A percentile compares a stretch with the other conserved stretches of the same genome.
phyloP scores from a whole-genome alignment of 495 filamentous ascomycete genomes.

The Neurospora sp. region DNA sequence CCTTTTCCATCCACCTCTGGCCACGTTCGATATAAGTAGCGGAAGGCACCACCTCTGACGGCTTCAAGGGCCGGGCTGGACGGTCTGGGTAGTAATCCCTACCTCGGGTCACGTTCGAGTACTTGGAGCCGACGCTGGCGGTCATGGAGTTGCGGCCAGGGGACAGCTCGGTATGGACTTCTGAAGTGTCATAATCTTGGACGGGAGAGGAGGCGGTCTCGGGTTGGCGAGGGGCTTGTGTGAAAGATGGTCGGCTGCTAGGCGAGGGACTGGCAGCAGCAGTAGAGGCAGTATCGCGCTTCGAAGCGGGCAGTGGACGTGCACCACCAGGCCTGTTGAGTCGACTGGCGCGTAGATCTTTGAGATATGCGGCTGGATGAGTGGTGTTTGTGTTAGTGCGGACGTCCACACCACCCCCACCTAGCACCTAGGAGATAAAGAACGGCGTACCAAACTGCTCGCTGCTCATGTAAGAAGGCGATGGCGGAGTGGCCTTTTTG shows the following conservation, averaged over 20 bases:
- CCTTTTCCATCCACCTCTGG: constrained; percentile 76
- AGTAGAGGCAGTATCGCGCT: constrained; percentile 15
- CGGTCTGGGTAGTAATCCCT: constrained; percentile 35
- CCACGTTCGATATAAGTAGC: constrained; percentile 69
- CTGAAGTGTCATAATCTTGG: constrained; percentile 22
- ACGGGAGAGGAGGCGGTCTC: constrained; percentile 26
- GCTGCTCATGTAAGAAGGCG: constrained; percentile 73
- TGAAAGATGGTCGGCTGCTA: constrained; percentile 24
- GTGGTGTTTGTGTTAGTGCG: constrained; percentile 15
- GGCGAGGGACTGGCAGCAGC: constrained; percentile 10
- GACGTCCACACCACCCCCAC: background rate
- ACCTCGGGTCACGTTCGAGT: constrained; percentile 27
- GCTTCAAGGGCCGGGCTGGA: constrained; percentile 30
- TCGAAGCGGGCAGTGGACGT: constrained; percentile 54
- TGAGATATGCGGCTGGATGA: constrained; percentile 59
- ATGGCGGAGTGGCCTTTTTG: constrained; percentile 60
- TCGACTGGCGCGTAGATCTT: constrained; percentile 69
- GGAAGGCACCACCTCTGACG: constrained; percentile 43
- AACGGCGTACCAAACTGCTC: constrained; percentile 69
- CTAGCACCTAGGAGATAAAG: background rate
- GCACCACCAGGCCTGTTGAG: constrained; percentile 68
- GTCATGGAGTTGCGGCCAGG: constrained; percentile 16
- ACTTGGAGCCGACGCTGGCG: constrained; percentile 31
- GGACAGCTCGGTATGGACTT: constrained; percentile 3
- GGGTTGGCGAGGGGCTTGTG: constrained; percentile 28